Evolutionary conservation across 2,329 filamentous ascomycete species (phyloP).

Genomic region (Blastomyces gilchristii): DNA sequence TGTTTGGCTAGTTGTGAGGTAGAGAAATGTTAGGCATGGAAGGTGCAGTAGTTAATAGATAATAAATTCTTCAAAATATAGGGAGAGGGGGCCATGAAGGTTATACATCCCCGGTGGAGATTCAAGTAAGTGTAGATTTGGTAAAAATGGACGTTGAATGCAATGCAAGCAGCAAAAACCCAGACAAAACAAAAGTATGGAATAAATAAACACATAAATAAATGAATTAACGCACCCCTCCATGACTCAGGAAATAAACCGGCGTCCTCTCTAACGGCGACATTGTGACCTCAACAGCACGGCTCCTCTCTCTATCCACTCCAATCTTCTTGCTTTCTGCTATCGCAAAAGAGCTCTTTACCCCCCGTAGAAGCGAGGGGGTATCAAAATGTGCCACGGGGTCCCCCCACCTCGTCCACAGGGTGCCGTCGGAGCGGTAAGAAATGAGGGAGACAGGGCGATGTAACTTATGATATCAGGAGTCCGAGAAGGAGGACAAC

Average conservation of each 20-base stretch:
- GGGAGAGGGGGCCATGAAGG: no score
- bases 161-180: no score
- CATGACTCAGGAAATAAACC: slow-evolving; percentile 45
- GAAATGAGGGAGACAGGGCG: background rate
- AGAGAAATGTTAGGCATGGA: background rate
- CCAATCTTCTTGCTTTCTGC: background rate
- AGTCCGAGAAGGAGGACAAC: background rate
- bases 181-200: background rate
- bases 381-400: background rate
- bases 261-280: slow-evolving; percentile 30
- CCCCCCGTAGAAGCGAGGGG: background rate
- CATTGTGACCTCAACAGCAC: background rate
- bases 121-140: no score
- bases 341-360: background rate
- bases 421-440: background rate
- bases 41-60: background rate
- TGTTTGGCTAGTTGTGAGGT: slow-evolving; percentile 39
- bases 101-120: no score
- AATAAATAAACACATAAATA: background rate
- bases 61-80: background rate
- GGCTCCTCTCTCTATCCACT: background rate
- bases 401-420: background rate
- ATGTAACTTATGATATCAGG: background rate
- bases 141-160: no score
- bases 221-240: slow-evolving; percentile 28